Evolutionary conservation across 2,329 filamentous ascomycete species (phyloP), one percentile per base, ranked within the genome.

Genomic region (Simplicillium aogashimaense): DNA sequence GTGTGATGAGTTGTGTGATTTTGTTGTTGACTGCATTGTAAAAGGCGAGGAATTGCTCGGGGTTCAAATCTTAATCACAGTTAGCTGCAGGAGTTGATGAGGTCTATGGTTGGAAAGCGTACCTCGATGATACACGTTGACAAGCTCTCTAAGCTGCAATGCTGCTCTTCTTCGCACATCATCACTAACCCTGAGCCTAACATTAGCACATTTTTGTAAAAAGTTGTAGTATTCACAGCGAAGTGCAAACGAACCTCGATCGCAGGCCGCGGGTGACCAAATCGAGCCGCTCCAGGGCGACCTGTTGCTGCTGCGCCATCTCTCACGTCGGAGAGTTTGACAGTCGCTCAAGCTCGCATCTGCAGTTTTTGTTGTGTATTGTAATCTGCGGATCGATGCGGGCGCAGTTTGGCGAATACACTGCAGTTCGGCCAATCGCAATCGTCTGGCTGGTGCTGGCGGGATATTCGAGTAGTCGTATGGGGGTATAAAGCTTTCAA

Each of bases 21-120:
- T 67, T 70, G 44, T 68, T 69, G 49, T 77, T 76, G 39, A 79
- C 70, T 17, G 61, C 59, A 45, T 69, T 71, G 57, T 76, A 78
- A 48, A 78, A 76, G 30, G 58, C 48, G 33, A 65, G 62, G 63
- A 97, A 97, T 47, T 83, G 80, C 55, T 92, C 87, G 39, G 83
- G 74, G 17, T 78, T 76, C 56, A 92, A 76, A 63, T 97, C 92
- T 78, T 14, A 13, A 17, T 25, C 13, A 18, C 11, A 28, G 18
- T 42, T 34, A 38, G 32, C 2, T 29, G 15, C n/a, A 10, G 25
- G 12, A 35, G 7, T 4, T 10, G 30, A 32, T 12, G 6, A 32
- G 7, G 15, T 13, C 30, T n/a, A 14, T 13, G 4, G 25, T 35
- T 25, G 29, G 9, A n/a, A 18, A 16, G 42, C 51, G 34, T 51